A percentile compares a stretch with the other conserved stretches of the same genome.
phyloP scores from a whole-genome alignment of 1,284 basidiomycete genomes.

The Cutaneotrichosporon dermatis region DNA sequence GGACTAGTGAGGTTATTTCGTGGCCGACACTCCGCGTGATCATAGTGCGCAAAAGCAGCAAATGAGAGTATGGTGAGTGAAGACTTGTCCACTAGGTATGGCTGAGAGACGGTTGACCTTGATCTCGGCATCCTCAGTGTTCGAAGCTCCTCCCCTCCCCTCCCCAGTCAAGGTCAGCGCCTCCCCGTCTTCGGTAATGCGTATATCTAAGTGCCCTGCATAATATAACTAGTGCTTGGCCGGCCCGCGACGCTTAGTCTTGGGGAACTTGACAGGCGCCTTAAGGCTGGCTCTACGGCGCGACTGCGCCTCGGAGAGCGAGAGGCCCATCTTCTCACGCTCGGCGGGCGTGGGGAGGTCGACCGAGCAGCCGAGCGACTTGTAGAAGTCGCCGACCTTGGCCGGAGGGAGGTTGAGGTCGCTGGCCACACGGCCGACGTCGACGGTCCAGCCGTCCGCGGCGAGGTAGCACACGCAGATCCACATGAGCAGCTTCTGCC shows the following conservation, averaged over 20 bases:
- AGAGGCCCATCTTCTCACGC: conserved; percentile 59
- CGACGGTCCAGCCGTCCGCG: conserved; percentile 68
- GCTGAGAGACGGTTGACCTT: no score
- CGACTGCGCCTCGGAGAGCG: conserved; percentile 58
- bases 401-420: conserved; percentile 62
- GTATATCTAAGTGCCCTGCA: conserved; percentile 51
- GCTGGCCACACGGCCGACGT: conserved; percentile 62
- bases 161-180: no score
- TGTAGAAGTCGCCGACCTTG: conserved; percentile 50
- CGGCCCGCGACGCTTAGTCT: conserved; percentile 49
- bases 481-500: conserved; percentile 68
- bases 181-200: no score
- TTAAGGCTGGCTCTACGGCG: conserved; percentile 66
- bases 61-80: no score
- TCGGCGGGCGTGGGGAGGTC: conserved; percentile 59
- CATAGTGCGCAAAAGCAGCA: no score
- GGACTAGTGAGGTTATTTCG: no score
- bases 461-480: conserved; percentile 74
- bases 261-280: conserved; percentile 74
- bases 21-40: no score
- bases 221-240: conserved; percentile 31
- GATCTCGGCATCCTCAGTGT: no score
- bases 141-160: no score
- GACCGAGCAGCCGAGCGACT: conserved; percentile 62
- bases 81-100: no score